Base-by-base conservation (phyloP, 2,329 filamentous ascomycete genomes). In the Zasmidium citrigriseum region DNA sequence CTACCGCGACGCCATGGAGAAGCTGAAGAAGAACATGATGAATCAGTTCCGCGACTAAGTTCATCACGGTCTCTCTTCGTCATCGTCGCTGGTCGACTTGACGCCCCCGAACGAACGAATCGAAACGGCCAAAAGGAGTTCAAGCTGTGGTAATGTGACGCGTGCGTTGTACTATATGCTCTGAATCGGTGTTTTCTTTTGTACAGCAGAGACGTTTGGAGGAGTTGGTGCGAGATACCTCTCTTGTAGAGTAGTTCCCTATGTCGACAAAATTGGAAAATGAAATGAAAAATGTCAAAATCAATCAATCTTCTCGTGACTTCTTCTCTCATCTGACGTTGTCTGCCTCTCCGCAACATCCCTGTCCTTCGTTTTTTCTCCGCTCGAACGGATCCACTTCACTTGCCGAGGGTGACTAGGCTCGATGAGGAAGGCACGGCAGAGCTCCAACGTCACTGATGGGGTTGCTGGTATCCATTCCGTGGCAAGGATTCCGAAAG, bases 1-100 rank as follows among this genome's bases (percentile, higher is more conserved):
- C n/a, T 65, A 64, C 57, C 62, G 62, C 53, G 63, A 65, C 21
- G 63, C 63, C 27, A 62, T 65, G 61, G 61, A 64, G 59, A 64
- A 60, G 52, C 56, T 65, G 52, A 65, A 65, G 49, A 60, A 55
- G 24, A 59, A 62, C 34, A 65, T 65, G 63, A 65, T 65, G 63
- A 50, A 51, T 22, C 59, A 64, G 16, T 64, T 64, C 25, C 23
- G 47, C 47, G 24, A 49, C 47, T 48, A 34, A 45, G 21, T 23
- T n/a, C 34, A 41, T 41, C 34, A 41, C 34, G 12, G 18, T n/a
- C 34, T 11, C 34, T n/a, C 34, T 4, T 9, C 14, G 34, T 41
- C 34, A 41, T 41, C 34, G 34, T 41, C 34, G 34, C 34, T 41
- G 34, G 34, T 10, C 34, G 34, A 41, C 34, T n/a, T 41, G 34